A percentile compares a stretch with the other conserved stretches of the same genome.
Conservation (phyloP, 176 grass and related monocot species). For the Triticum turgidum region DNA sequence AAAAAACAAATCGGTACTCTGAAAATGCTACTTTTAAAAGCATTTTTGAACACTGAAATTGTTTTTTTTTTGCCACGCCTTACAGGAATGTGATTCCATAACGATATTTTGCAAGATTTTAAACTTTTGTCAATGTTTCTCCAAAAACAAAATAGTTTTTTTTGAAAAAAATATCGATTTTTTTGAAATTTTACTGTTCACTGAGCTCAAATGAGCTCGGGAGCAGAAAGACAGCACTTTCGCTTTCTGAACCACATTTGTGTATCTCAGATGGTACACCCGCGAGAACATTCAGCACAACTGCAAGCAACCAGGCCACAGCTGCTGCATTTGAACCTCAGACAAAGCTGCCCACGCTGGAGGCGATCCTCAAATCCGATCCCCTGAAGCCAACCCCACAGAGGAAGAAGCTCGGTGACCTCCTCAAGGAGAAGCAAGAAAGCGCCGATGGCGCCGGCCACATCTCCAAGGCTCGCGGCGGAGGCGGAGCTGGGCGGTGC, state of each 20-base stretch:
- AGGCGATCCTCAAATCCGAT: slow-evolving; percentile 20
- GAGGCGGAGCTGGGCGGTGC: slow-evolving; percentile 1
- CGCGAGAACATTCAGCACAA: slow-evolving; percentile 17
- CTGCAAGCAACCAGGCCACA: background rate
- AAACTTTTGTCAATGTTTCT: no score
- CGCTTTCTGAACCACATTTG: background rate
- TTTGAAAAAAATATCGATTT: no score
- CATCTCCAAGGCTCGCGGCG: background rate
- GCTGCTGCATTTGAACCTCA: background rate
- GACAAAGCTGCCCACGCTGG: slow-evolving; percentile 29
- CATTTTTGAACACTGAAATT: no score
- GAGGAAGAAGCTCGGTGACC: slow-evolving; percentile 22
- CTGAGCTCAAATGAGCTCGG: no score
- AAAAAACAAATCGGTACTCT: no score
- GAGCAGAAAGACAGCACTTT: no score
- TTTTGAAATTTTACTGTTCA: no score
- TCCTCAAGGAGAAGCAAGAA: slow-evolving; percentile 37
- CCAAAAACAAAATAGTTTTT: no score
- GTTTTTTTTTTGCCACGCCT: no score
- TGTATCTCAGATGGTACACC: slow-evolving; percentile 33
- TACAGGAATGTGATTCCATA: no score
- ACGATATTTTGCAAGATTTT: no score
- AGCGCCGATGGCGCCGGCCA: background rate
- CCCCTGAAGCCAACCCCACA: slow-evolving; percentile 13
- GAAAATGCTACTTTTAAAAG: no score